phyloP scores from a whole-genome alignment of 2,329 filamentous ascomycete species.

The Sarocladium oryzae region DNA sequence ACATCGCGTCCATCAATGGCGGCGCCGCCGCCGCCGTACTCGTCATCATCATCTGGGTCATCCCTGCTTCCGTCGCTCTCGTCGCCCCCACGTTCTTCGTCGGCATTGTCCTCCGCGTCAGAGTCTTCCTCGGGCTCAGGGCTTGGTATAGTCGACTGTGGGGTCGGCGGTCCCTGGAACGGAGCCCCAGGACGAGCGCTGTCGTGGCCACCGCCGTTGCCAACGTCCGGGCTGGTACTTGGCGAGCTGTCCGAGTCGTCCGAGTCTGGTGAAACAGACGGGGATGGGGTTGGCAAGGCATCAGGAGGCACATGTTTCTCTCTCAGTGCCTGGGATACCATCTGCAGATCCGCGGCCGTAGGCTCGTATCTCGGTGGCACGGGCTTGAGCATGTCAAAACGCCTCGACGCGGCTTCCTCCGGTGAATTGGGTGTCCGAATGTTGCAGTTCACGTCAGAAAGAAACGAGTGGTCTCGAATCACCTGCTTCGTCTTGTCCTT shows the following conservation, averaged over 20 bases:
- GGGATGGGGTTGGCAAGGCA: not conserved
- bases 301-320: not conserved
- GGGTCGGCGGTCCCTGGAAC: not conserved
- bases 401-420: not conserved
- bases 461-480: not conserved
- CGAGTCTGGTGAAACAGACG: not conserved
- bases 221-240: not conserved
- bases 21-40: not conserved
- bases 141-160: not conserved
- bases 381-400: not conserved
- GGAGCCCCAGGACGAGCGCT: not conserved
- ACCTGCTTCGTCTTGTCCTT: not conserved
- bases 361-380: not conserved
- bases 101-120: not conserved
- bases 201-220: not conserved
- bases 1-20: not conserved
- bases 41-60: not conserved
- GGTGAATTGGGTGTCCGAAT: not conserved
- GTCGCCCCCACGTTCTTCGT: not conserved
- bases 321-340: not conserved
- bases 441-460: not conserved
- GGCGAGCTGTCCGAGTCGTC: not conserved
- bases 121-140: not conserved
- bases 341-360: not conserved
- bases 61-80: not conserved